Conservation (phyloP, 495 filamentous ascomycete genomes). For the Cetradonia linearis region DNA sequence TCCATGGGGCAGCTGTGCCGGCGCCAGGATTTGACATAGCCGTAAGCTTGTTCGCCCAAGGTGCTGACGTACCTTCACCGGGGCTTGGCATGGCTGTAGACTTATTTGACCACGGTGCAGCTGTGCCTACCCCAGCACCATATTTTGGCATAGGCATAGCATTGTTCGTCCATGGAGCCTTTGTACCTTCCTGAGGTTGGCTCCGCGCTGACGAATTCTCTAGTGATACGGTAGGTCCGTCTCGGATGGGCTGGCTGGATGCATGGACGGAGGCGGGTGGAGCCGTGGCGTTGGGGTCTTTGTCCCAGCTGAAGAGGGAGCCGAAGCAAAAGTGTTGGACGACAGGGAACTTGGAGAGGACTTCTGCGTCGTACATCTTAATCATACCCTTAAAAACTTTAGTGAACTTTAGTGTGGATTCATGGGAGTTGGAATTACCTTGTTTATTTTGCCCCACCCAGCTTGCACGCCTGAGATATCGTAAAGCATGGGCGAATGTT, state of each 20-base stretch:
- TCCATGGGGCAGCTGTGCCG: not conserved
- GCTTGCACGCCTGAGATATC: conserved; percentile 84
- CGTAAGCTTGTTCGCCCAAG: not conserved
- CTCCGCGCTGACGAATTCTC: conserved; percentile 7
- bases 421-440: conserved; percentile 40
- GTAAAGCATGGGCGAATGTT: conserved; percentile 89
- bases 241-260: conserved; percentile 10
- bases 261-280: conserved; percentile 8
- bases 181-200: conserved; percentile 13
- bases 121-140: conserved; percentile 5
- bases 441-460: conserved; percentile 98
- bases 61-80: not conserved
- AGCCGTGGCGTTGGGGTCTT: conserved; percentile 40
- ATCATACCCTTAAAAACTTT: conserved; percentile 47
- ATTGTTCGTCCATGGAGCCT: conserved; percentile 18
- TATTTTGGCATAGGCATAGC: not conserved
- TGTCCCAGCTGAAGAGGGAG: conserved; percentile 73
- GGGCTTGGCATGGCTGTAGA: not conserved
- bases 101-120: conserved; percentile 15
- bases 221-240: not conserved
- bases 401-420: not conserved
- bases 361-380: conserved; percentile 64
- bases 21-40: not conserved
- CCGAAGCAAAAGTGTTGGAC: conserved; percentile 68
- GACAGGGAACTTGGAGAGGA: conserved; percentile 60